Percentiles rank a stretch among this genome's conserved stretches.
Evolutionary conservation across 768 basidiomycete species (phyloP).

Genomic region (Botryobasidium botryosum): DNA sequence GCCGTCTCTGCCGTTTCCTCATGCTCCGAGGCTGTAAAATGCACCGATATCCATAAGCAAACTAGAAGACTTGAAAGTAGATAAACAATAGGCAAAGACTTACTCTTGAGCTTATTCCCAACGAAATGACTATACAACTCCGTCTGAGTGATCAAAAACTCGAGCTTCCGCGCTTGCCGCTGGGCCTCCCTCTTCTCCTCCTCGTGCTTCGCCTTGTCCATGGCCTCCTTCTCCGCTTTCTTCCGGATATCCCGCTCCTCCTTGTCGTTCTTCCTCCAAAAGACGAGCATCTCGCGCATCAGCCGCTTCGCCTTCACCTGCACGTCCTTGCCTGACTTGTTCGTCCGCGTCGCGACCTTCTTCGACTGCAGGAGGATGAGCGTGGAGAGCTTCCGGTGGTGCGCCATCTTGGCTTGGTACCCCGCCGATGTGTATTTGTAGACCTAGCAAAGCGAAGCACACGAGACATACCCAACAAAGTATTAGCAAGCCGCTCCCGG

Average conservation of each 20-base stretch:
- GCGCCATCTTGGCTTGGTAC: constrained; percentile 46
- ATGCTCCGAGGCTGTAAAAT: constrained; percentile 47
- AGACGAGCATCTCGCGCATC: constrained; percentile 91
- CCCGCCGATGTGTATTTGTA: constrained; percentile 61
- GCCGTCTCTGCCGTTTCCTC: constrained; percentile 37
- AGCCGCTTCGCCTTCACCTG: constrained; percentile 74
- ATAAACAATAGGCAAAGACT: constrained; percentile 15
- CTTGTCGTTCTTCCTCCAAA: constrained; percentile 97
- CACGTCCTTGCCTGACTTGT: constrained; percentile 64
- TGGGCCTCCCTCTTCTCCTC: constrained; percentile 90
- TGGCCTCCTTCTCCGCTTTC: constrained; percentile 87
- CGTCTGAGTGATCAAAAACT: constrained; percentile 97
- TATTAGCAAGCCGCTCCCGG: too few relatives aligned
- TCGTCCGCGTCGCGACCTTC: constrained; percentile 52
- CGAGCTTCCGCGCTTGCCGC: constrained; percentile 86
- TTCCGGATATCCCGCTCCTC: constrained; percentile 86
- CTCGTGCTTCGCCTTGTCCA: constrained; percentile 71
- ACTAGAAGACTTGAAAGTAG: neutral
- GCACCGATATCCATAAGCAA: constrained; percentile 10
- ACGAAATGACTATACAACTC: constrained; percentile 99
- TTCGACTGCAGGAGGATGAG: constrained; percentile 63
- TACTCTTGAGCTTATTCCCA: constrained; percentile 87
- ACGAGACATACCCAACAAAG: too few relatives aligned
- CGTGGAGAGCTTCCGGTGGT: constrained; percentile 60
- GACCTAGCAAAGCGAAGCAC: too few relatives aligned